Evolutionary conservation across 1,284 basidiomycete genomes (phyloP).

Genomic region (Anthracocystis walkeri): DNA sequence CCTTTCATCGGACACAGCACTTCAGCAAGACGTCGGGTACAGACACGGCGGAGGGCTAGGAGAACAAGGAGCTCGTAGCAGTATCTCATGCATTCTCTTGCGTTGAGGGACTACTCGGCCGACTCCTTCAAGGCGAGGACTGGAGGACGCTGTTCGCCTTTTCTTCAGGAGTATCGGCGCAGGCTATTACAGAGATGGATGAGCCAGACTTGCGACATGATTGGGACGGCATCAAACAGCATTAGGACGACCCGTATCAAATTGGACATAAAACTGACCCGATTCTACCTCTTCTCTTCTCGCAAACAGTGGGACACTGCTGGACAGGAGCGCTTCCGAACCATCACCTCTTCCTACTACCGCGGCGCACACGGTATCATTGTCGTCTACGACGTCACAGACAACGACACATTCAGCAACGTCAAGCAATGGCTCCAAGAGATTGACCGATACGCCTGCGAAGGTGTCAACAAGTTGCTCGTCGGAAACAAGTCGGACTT

Average conservation of each 20-base stretch:
- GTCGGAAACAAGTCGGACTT: conserved; percentile 99
- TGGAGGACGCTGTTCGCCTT: too few relatives aligned
- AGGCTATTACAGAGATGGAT: not conserved
- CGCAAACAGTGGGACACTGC: conserved; percentile 71
- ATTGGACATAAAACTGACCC: conserved; percentile 12
- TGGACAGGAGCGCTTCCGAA: conserved; percentile 74
- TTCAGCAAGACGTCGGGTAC: not conserved
- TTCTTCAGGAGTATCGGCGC: too few relatives aligned
- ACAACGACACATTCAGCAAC: conserved; percentile 90
- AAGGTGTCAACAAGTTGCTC: conserved; percentile 97
- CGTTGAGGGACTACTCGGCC: too few relatives aligned
- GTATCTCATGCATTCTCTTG: not conserved
- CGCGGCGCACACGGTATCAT: conserved; percentile 94
- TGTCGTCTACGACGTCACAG: conserved; percentile 99
- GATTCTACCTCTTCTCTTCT: not conserved
- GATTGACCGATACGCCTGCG: conserved; percentile 98
- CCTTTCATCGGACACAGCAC: not conserved
- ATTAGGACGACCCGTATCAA: conserved; percentile 14
- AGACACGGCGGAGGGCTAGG: not conserved
- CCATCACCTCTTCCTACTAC: conserved; percentile 91
- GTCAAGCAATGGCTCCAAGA: conserved; percentile 99
- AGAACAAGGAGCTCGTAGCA: too few relatives aligned
- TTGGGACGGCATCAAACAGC: not conserved
- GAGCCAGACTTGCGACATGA: not conserved
- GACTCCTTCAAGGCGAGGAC: too few relatives aligned